A percentile compares a stretch with the other conserved stretches of the same genome.
phyloP scores from a whole-genome alignment of 1,284 basidiomycete genomes.

The Leccinum griseonigrum region DNA sequence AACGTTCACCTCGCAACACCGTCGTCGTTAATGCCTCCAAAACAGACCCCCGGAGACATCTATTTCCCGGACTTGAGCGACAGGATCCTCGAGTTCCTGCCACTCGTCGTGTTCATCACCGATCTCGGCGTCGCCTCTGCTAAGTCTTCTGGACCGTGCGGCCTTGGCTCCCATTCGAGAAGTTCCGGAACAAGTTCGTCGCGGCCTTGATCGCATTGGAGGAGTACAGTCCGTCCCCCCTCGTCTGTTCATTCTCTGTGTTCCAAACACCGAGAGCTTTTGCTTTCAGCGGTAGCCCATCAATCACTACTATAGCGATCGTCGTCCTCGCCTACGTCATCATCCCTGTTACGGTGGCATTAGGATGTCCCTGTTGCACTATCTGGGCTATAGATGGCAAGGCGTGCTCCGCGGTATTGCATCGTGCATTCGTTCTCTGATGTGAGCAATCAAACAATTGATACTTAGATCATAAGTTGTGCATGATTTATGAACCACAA shows the following conservation, averaged over 20 bases:
- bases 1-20: not conserved
- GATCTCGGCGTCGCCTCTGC: conserved; percentile 3
- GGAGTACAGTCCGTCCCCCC: conserved; percentile 20
- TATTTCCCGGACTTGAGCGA: conserved; percentile 17
- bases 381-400: not conserved
- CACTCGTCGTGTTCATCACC: conserved; percentile 7
- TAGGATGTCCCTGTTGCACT: not conserved
- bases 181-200: conserved; percentile 19
- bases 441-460: too few species aligned
- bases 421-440: not conserved
- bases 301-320: conserved; percentile 14
- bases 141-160: conserved; percentile 13
- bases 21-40: conserved; percentile 14
- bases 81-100: conserved; percentile 15
- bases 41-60: conserved; percentile 18
- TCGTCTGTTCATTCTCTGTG: too few species aligned
- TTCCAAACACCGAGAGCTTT: not conserved
- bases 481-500: too few species aligned
- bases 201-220: conserved; percentile 12
- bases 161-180: conserved; percentile 27
- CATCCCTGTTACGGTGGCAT: not conserved
- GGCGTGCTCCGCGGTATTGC: conserved; percentile 13
- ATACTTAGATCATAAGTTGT: too few species aligned
- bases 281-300: conserved; percentile 10
- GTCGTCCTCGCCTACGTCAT: conserved; percentile 14